Evolutionary conservation across 768 basidiomycete genomes (phyloP).

Genomic region (Asterophora lycoperdoides): DNA sequence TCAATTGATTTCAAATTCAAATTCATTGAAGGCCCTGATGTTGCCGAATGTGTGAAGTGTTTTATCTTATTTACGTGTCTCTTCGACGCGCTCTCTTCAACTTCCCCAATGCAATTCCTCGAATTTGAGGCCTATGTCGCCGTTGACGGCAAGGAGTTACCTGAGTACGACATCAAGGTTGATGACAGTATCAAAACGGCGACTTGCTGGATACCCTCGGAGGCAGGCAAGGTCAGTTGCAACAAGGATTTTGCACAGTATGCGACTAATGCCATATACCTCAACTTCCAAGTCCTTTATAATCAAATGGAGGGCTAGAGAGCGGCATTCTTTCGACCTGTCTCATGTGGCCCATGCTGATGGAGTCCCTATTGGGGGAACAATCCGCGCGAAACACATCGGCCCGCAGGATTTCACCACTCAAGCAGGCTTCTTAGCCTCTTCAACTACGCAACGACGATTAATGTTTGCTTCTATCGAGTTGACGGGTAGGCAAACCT

Average conservation of each 20-base stretch:
- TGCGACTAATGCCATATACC: neutral
- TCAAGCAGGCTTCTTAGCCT: neutral
- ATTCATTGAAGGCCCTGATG: too few relatives aligned
- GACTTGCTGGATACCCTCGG: slow-evolving; percentile 20
- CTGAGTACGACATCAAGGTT: slow-evolving; percentile 12
- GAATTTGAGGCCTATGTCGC: slow-evolving; percentile 12
- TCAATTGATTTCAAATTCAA: too few relatives aligned
- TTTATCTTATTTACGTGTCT: too few relatives aligned
- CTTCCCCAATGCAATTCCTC: slow-evolving; percentile 1
- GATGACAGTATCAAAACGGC: slow-evolving; percentile 7
- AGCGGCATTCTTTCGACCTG: neutral
- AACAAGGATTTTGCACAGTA: too few relatives aligned
- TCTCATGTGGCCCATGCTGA: neutral
- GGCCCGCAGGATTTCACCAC: neutral
- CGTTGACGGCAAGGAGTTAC: slow-evolving; percentile 11
- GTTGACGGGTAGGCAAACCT: slow-evolving; percentile 3
- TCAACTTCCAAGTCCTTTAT: slow-evolving; percentile 2
- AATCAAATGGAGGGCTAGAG: neutral
- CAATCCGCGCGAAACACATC: neutral
- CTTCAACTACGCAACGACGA: neutral
- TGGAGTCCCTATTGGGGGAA: neutral
- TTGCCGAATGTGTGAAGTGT: too few relatives aligned
- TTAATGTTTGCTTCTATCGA: slow-evolving; percentile 5
- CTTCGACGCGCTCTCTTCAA: too few relatives aligned
- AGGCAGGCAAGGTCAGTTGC: slow-evolving; percentile 17